Percentiles rank a stretch among this genome's conserved stretches.
Evolutionary conservation across 139 green algal genomes (phyloP).

Genomic region (Penium margaritaceum): DNA sequence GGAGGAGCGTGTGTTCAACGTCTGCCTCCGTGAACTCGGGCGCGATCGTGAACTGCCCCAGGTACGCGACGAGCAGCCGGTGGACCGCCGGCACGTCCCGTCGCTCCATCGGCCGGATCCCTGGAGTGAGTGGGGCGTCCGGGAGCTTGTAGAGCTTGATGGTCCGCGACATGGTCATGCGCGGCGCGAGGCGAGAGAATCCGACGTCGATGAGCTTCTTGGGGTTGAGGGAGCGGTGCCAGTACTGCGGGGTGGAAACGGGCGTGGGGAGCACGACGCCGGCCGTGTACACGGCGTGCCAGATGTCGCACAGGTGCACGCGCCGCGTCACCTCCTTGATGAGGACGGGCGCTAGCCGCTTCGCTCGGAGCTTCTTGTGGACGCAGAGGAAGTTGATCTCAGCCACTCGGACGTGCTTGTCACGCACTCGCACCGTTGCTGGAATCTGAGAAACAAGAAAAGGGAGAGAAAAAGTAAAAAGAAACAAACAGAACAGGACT

Average conservation of each 20-base stretch:
- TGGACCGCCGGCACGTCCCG: constrained; percentile 63
- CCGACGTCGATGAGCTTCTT: constrained; percentile 91
- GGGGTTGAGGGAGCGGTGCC: constrained; percentile 86
- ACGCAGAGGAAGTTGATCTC: constrained; percentile 99
- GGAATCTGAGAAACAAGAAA: too few relatives aligned
- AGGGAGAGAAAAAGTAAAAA: too few relatives aligned
- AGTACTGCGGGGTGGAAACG: constrained; percentile 79
- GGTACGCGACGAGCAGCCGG: constrained; percentile 69
- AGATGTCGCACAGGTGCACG: constrained; percentile 79
- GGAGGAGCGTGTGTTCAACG: constrained; percentile 75
- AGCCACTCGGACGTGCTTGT: constrained; percentile 60
- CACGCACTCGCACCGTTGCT: constrained; percentile 24
- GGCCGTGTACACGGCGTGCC: constrained; percentile 93
- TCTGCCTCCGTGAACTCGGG: constrained; percentile 73
- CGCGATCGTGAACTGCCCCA: constrained; percentile 62
- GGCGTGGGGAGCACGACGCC: constrained; percentile 89
- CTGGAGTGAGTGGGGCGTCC: constrained; percentile 61
- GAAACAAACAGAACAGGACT: too few relatives aligned
- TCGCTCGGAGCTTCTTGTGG: constrained; percentile 94
- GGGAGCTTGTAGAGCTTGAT: constrained; percentile 92
- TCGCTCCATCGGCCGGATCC: constrained; percentile 65
- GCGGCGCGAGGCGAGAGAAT: constrained; percentile 71
- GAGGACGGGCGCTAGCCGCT: constrained; percentile 89
- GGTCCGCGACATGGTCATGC: constrained; percentile 86
- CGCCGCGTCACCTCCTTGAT: constrained; percentile 92